Percentiles rank a stretch among this genome's conserved stretches.
Evolutionary conservation across 2,329 filamentous ascomycete species (phyloP).

Genomic region (Aspergillus pseudoglaucus): DNA sequence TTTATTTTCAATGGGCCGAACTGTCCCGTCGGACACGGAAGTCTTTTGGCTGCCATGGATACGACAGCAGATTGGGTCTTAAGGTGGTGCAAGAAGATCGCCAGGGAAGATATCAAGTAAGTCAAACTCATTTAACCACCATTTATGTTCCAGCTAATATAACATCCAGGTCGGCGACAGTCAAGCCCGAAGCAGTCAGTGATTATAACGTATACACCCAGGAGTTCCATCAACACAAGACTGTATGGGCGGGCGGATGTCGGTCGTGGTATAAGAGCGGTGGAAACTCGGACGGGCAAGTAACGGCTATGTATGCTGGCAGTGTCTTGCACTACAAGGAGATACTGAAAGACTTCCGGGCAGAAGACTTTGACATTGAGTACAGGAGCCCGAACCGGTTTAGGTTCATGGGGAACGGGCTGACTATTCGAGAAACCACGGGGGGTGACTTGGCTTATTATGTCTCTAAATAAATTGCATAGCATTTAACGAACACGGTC

Average conservation of each 20-base stretch:
- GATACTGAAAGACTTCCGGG: no score
- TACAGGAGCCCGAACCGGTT: no score
- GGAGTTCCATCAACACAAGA: slow-evolving; percentile 26
- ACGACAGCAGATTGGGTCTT: slow-evolving; percentile 40
- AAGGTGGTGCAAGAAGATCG: slow-evolving; percentile 31
- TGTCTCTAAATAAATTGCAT: no score
- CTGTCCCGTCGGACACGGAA: slow-evolving; percentile 39
- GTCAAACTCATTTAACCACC: no score
- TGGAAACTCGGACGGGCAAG: slow-evolving; percentile 14
- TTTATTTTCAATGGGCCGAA: slow-evolving; percentile 28
- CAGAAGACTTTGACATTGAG: no score
- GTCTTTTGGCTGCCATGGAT: slow-evolving; percentile 28
- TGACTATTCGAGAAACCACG: no score
- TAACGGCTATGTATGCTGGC: slow-evolving; percentile 17
- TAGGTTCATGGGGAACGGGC: no score
- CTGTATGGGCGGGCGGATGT: slow-evolving; percentile 30
- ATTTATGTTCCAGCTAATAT: no score
- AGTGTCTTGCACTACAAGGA: slow-evolving; percentile 14
- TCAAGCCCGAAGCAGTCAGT: slow-evolving; percentile 29
- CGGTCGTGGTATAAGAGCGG: slow-evolving; percentile 33
- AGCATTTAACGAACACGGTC: no score
- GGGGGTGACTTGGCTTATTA: no score
- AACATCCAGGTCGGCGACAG: slow-evolving; percentile 23
- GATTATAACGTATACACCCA: slow-evolving; percentile 27
- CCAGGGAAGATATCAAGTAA: slow-evolving; percentile 18